phyloP scores from a whole-genome alignment of 2,329 filamentous ascomycete species.

The Diaporthe destruens region DNA sequence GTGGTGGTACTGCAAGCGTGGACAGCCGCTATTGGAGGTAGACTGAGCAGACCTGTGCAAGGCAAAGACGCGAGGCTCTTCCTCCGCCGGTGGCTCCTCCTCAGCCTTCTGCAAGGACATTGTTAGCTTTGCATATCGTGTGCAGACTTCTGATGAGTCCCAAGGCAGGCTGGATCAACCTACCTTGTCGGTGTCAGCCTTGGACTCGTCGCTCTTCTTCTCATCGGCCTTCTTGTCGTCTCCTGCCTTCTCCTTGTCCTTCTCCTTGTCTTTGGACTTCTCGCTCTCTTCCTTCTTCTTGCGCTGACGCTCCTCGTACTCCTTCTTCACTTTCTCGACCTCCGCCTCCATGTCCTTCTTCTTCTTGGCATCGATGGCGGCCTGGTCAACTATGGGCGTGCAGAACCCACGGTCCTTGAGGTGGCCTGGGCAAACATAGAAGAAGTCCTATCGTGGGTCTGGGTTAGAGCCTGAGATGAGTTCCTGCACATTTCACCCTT shows the following conservation, averaged over 20 bases:
- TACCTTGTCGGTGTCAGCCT: constrained; percentile 50
- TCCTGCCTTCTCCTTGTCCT: constrained; percentile 58
- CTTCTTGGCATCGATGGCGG: constrained; percentile 72
- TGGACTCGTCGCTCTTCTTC: constrained; percentile 50
- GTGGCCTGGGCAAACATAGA: constrained; percentile 89
- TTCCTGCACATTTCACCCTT: neutral
- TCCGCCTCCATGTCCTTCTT: constrained; percentile 76
- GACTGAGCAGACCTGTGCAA: constrained; percentile 76
- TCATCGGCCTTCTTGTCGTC: constrained; percentile 55
- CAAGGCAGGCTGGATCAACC: constrained; percentile 22
- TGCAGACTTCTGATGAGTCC: neutral
- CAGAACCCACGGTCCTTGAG: constrained; percentile 88
- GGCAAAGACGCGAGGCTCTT: constrained; percentile 84
- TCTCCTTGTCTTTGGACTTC: constrained; percentile 62
- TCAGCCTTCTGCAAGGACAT: constrained; percentile 56
- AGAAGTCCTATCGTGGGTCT: constrained; percentile 74
- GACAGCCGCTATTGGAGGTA: constrained; percentile 41
- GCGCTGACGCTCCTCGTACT: constrained; percentile 80
- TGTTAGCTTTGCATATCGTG: constrained; percentile 49
- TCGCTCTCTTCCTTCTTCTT: constrained; percentile 76
- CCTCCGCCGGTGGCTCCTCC: constrained; percentile 60
- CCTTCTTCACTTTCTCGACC: constrained; percentile 75
- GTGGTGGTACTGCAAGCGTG: too few species aligned
- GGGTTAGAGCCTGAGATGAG: constrained; percentile 36
- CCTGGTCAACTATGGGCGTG: constrained; percentile 78